Evolutionary conservation across 441 rosid genomes (phyloP), one percentile per base, ranked within the genome.

Genomic region (Oxalis stricta): DNA sequence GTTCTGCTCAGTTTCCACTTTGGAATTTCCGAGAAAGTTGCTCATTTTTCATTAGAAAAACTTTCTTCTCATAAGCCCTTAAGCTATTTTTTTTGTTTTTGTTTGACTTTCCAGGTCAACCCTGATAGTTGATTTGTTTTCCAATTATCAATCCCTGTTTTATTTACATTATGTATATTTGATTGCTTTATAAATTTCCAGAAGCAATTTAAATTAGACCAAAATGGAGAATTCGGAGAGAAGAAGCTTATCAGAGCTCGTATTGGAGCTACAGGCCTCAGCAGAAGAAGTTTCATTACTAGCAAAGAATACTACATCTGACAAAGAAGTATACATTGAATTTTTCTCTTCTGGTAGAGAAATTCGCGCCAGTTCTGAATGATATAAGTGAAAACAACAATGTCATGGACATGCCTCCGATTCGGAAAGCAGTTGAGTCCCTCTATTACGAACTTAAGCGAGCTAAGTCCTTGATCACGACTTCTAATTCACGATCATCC

Each of bases 371-470:
- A 18, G 45, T 81, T 44, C 58, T 77, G 21, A 15, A 42, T 9
- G 70, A 61, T 34, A 34, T 81, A 28, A 56, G 39, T 20, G 65
- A 55, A 6, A 41, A 46, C 22, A 46, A 45, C 12, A 40, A 49
- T 43, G 59, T 31, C n/a, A 59, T 53, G 70, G 80, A 64, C 41
- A 53, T 51, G 24, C 60, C 41, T 18, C 59, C 78, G 0, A 56
- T 70, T 54, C 67, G 69, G 29, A 66, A 66, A 23, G 79, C 71
- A 0, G 54, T 77, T 13, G 65, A 66, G 33, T 72, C 75, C 12
- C 60, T 77, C 1, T 57, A 55, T 29, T 60, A 59, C 14, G 80
- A 75, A 50, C 52, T 81, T 30, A 23, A 16, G 19, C 64, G 63
- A 13, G 77, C 68, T 1, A 60, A 68, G 64, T 45, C 41, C 41